A percentile compares a stretch with the other conserved stretches of the same genome.
Conservation (phyloP, 2,329 filamentous ascomycete genomes). For the Didymella pinodella region DNA sequence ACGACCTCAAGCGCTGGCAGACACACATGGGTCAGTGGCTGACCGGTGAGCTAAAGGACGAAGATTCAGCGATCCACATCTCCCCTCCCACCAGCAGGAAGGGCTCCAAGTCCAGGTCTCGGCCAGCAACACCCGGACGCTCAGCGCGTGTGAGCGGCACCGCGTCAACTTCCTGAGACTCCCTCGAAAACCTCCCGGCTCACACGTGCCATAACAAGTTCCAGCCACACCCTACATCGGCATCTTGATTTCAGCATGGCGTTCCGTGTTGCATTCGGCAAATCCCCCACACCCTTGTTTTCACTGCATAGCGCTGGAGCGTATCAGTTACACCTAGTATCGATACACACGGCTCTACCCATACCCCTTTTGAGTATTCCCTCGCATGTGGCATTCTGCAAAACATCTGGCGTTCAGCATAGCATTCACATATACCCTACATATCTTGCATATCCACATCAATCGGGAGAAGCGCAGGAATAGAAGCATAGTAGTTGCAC, state of each 20-base stretch:
- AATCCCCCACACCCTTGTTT: background rate
- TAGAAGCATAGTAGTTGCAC: background rate
- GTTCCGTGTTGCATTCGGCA: slow-evolving; percentile 5
- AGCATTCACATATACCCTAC: background rate
- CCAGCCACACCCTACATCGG: background rate
- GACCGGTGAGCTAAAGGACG: slow-evolving; percentile 43
- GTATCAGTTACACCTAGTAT: slow-evolving; percentile 1
- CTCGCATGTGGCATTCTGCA: background rate
- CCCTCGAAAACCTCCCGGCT: background rate
- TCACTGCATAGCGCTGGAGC: slow-evolving; percentile 15
- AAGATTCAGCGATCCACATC: slow-evolving; percentile 31
- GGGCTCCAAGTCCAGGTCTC: slow-evolving; percentile 9
- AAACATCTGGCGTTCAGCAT: slow-evolving; percentile 1
- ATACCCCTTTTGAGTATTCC: background rate
- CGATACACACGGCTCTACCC: background rate
- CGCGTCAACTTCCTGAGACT: background rate
- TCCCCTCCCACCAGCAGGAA: slow-evolving; percentile 3
- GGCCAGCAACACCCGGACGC: slow-evolving; percentile 6
- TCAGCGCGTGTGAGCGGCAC: background rate
- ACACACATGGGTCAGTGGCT: slow-evolving; percentile 52
- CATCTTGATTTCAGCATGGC: slow-evolving; percentile 8
- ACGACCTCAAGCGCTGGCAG: slow-evolving; percentile 47
- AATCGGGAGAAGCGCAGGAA: background rate
- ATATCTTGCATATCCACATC: background rate
- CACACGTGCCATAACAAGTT: background rate